phyloP scores from a whole-genome alignment of 2,329 filamentous ascomycete species.

The Aspergillus viridinutans region DNA sequence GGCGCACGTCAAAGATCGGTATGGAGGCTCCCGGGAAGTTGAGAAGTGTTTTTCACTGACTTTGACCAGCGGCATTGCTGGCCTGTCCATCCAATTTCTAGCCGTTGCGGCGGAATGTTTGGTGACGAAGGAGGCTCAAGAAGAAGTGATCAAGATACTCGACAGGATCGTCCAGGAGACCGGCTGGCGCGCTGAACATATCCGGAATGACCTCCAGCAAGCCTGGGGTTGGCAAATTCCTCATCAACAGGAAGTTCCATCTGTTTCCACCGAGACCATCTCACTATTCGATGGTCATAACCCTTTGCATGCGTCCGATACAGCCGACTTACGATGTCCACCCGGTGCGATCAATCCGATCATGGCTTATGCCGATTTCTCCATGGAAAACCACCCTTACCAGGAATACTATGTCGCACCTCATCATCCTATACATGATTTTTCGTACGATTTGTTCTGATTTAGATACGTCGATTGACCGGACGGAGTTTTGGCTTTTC shows the following conservation, averaged over 20 bases:
- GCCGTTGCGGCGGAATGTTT: constrained; percentile 73
- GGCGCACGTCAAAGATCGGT: constrained; percentile 75
- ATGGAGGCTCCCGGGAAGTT: constrained; percentile 15
- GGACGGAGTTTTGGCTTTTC: neutral
- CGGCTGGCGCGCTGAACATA: constrained; percentile 70
- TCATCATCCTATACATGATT: constrained; percentile 24
- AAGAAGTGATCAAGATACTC: constrained; percentile 74
- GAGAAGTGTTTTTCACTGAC: neutral
- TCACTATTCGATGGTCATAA: constrained; percentile 11
- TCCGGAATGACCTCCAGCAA: constrained; percentile 68
- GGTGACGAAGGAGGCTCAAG: constrained; percentile 65
- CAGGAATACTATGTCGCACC: constrained; percentile 75
- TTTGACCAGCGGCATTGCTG: constrained; percentile 60
- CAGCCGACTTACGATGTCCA: constrained; percentile 29
- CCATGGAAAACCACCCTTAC: constrained; percentile 73
- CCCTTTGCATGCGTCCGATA: constrained; percentile 13
- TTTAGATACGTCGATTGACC: constrained; percentile 2
- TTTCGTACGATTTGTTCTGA: constrained; percentile 20
- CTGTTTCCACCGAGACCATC: constrained; percentile 5
- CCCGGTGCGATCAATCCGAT: constrained; percentile 64
- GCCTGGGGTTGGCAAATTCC: constrained; percentile 68
- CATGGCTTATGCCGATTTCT: constrained; percentile 69
- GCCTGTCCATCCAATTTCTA: constrained; percentile 73
- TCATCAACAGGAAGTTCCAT: constrained; percentile 29
- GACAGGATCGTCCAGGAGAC: constrained; percentile 70